Conservation (phyloP, 345 rosid genomes). For the Euphorbia peplus region DNA sequence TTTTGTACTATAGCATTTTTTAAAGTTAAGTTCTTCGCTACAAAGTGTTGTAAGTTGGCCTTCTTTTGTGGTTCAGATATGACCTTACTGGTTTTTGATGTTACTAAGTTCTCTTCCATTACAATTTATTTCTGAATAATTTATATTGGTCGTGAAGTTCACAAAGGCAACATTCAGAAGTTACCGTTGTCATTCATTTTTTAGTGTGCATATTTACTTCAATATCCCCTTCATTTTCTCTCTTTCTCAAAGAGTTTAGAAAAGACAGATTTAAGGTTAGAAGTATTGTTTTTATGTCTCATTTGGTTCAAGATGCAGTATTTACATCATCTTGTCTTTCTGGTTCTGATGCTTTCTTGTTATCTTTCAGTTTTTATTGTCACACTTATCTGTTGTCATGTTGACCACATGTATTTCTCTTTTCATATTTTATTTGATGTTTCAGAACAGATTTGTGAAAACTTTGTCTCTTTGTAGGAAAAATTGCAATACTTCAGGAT, state of each 20-base stretch:
- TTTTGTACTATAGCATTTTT: no score
- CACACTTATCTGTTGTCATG: background rate
- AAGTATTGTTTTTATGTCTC: background rate
- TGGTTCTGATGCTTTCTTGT: background rate
- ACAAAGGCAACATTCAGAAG: background rate
- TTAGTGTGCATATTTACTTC: no score
- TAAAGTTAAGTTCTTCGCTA: no score
- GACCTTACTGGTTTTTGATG: no score
- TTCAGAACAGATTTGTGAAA: constrained; percentile 8
- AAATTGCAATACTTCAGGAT: constrained; percentile 80
- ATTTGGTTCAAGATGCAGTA: background rate
- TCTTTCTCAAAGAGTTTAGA: no score
- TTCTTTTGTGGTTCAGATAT: background rate
- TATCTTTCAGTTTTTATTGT: background rate
- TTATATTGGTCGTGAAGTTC: background rate
- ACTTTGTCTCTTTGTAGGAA: constrained; percentile 44
- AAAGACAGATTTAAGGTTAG: no score
- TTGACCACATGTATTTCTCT: no score
- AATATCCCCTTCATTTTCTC: no score
- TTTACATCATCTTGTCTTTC: background rate
- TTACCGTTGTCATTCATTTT: background rate
- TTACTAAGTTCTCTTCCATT: background rate
- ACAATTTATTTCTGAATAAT: background rate
- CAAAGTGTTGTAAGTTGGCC: background rate
- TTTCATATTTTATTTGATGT: background rate